These are phyloP conservation scores for Ensete ventricosum DNA, from an alignment of 176 grass and related monocot genomes.

Conservation along the genomic window DNA sequence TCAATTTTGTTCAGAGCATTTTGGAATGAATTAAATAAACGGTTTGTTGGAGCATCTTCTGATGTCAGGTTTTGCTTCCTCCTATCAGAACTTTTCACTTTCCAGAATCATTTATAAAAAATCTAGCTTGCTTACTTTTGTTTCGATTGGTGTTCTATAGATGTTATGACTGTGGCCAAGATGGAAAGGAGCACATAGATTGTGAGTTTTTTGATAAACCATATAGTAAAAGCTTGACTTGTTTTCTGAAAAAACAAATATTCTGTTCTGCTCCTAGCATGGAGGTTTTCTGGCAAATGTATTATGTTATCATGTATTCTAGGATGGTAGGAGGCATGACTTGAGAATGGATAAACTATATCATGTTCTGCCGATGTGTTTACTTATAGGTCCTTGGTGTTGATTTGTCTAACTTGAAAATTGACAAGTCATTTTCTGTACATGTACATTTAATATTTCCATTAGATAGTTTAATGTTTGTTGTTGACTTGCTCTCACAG, in stretches of 20 bases:
- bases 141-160: constrained; percentile 22
- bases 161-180: constrained; percentile 38
- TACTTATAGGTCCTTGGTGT: background rate
- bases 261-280: background rate
- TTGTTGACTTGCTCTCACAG: background rate
- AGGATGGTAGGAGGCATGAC: background rate
- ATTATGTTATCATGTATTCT: background rate
- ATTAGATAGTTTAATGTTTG: background rate
- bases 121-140: background rate
- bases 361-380: too few relatives aligned
- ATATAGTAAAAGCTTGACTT: background rate
- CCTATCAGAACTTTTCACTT: constrained; percentile 11
- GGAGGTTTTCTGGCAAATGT: constrained; percentile 1
- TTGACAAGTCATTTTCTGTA: too few relatives aligned
- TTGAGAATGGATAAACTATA: background rate
- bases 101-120: constrained; percentile 7
- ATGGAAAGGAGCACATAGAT: constrained; percentile 45
- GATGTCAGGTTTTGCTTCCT: constrained; percentile 31
- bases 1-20: constrained; percentile 61
- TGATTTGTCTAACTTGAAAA: background rate
- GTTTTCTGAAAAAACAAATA: constrained; percentile 2
- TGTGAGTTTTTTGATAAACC: constrained; percentile 42
- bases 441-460: background rate
- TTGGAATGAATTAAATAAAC: constrained; percentile 63
- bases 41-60: constrained; percentile 38